Evolutionary conservation across 2,329 filamentous ascomycete species (phyloP), one percentile per base, ranked within the genome.

Genomic region (Aureobasidium sp.): DNA sequence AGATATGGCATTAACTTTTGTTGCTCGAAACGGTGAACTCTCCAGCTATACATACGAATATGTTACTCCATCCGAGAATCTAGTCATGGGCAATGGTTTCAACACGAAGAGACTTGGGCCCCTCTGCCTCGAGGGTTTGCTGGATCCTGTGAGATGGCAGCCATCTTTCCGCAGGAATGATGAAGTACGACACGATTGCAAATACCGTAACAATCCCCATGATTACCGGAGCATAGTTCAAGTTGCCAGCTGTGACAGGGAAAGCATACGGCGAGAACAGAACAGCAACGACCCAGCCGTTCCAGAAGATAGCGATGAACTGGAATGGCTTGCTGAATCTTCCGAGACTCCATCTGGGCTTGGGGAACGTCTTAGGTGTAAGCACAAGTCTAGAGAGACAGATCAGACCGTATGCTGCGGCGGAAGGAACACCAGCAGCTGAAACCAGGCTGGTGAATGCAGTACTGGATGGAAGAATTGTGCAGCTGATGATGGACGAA

Each of bases 401-500:
- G 30, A 81, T 75, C 21, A 81, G 69, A 1, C 73, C 77, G 64
- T 76, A 78, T 8, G 75, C 73, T 13, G 76, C 67, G 8, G 74
- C 74, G n/a, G 73, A 74, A 0, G 73, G 73, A 6, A 75, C 73
- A 58, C 73, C 73, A 36, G 73, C 73, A 10, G 73, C 73, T 42
- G 68, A 71, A 55, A 75, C 72, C 5, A 75, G 69, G 16, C 72
- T 74, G 0, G 69, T 70, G 67, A 75, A 75, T 3, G 73, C 73
- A 3, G 75, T 73, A 30, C 71, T 72, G 2, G 82, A 85, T 0
- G 82, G 79, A 1, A 85, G 73, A 55, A 85, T 82, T 0, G 81
- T 85, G 75, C 82, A 85, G 16, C 81, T 82, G 41, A 85, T 73
- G n/a, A 84, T 66, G 2, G 82, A 74, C 1, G 80, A 77, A 11